These are phyloP conservation scores for Metschnikowia lunata DNA, from an alignment of 805 yeast species.

Conservation along the genomic window DNA sequence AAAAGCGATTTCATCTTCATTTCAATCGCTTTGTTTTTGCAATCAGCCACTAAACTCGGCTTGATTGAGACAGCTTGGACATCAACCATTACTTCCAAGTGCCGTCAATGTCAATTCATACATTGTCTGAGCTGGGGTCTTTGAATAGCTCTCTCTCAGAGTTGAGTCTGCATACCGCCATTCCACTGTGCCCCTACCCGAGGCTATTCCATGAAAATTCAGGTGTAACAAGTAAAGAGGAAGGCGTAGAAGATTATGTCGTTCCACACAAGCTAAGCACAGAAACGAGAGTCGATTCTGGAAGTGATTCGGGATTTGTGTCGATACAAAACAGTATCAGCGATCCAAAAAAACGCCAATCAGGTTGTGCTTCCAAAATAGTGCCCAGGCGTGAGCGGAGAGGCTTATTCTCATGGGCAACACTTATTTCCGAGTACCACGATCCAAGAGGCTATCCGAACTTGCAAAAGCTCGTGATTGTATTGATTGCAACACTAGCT, in stretches of 20 bases:
- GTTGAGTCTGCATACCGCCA: conserved; percentile 3
- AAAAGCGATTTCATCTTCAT: too few relatives aligned
- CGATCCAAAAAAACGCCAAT: too few relatives aligned
- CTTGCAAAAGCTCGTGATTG: conserved; percentile 48
- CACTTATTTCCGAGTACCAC: conserved; percentile 64
- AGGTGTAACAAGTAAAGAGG: background rate
- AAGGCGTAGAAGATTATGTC: background rate
- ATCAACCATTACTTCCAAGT: too few relatives aligned
- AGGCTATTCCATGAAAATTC: background rate
- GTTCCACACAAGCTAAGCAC: background rate
- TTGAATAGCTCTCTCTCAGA: conserved; percentile 10
- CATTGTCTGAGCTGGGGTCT: conserved; percentile 7
- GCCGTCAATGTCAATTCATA: too few relatives aligned
- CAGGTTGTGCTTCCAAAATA: background rate
- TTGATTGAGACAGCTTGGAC: too few relatives aligned
- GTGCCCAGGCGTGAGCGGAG: conserved; percentile 40
- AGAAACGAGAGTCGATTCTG: too few relatives aligned
- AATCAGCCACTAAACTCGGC: too few relatives aligned
- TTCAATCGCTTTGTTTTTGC: too few relatives aligned
- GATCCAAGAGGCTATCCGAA: conserved; percentile 67
- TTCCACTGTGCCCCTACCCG: conserved; percentile 1
- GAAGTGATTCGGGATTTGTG: too few relatives aligned
- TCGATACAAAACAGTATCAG: too few relatives aligned
- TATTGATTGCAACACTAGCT: conserved; percentile 64
- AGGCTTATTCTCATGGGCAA: conserved; percentile 51